Evolutionary conservation across 805 yeast species (phyloP), one percentile per base, ranked within the genome.

Genomic region (Metschnikowia peoriensis): DNA sequence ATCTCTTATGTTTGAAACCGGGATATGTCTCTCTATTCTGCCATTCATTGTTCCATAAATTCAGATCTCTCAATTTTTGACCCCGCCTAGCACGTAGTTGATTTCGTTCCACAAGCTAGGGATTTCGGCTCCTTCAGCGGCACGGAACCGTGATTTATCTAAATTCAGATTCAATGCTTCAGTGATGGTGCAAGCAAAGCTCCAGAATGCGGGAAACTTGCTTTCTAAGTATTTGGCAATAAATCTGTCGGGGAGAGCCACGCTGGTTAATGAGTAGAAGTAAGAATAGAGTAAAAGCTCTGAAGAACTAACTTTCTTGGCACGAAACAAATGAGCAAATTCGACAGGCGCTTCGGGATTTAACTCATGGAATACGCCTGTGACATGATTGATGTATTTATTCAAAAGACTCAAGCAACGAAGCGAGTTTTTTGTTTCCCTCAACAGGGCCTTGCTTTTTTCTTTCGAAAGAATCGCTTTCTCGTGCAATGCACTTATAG

Each of bases 281-380:
- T 76, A 71, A 4, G 80, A 74, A 52, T 62, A 64, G 11, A 80
- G 63, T 14, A 79, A 59, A 4, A 76, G 57, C 47, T 78, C 79
- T 7, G 74, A 58, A 0, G 63, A 62, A 39, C 71, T 52, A 22
- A 59, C 39, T 37, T 46, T 52, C 35, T 53, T 57, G 14, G 54
- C 48, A 16, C 59, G 51, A 43, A 67, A 56, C 41, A 58, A 44
- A 38, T 56, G 57, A n/a, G 61, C 62, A 46, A 53, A 56, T 29
- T 39, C 47, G 10, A 49, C 52, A 8, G 52, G 61, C 10, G 57
- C 47, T 3, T 56, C 54, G 1, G 52, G 32, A 28, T 60, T 60
- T 28, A 51, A 44, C 40, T 64, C 57, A 15, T 50, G 45, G 42
- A 52, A 62, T 1, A 64, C 41, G 12, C 55, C 47, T n/a, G 49